phyloP scores from a whole-genome alignment of 176 grass and related monocot species.

The Carex kokanica region DNA sequence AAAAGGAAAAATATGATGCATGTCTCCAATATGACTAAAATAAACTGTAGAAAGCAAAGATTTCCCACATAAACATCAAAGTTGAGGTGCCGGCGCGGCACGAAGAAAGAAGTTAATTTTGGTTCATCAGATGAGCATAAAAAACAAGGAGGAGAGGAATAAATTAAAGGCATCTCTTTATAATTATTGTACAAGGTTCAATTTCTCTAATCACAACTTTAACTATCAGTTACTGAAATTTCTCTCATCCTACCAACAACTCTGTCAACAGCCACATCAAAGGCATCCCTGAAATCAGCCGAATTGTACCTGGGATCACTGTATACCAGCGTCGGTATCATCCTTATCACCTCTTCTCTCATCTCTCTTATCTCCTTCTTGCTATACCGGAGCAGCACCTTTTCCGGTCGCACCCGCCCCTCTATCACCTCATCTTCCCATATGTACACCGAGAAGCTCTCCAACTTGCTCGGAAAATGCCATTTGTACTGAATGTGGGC shows the following conservation, averaged over 20 bases:
- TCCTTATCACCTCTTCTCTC: constrained; percentile 60
- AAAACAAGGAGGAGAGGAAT: neutral
- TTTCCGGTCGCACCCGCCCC: constrained; percentile 43
- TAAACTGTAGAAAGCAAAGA: too few species aligned
- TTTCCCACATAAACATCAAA: too few species aligned
- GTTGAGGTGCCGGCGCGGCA: too few species aligned
- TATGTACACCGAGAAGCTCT: constrained; percentile 59
- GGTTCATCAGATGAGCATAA: too few species aligned
- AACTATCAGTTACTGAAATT: neutral
- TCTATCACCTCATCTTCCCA: constrained; percentile 48
- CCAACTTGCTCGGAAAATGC: constrained; percentile 46
- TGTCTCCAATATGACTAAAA: too few species aligned
- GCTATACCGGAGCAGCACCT: constrained; percentile 41
- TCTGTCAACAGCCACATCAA: constrained; percentile 45
- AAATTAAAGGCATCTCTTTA: neutral
- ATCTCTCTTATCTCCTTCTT: constrained; percentile 34
- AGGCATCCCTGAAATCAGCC: constrained; percentile 35
- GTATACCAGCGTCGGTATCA: constrained; percentile 59
- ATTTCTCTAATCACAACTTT: neutral
- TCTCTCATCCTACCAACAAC: constrained; percentile 40
- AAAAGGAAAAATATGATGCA: too few species aligned
- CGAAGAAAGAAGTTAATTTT: too few species aligned
- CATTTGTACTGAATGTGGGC: constrained; percentile 54
- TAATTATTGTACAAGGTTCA: neutral
- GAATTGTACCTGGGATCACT: constrained; percentile 29